Base-by-base conservation (phyloP, 148 eudicot species). In the Pharnaceum exiguum region DNA sequence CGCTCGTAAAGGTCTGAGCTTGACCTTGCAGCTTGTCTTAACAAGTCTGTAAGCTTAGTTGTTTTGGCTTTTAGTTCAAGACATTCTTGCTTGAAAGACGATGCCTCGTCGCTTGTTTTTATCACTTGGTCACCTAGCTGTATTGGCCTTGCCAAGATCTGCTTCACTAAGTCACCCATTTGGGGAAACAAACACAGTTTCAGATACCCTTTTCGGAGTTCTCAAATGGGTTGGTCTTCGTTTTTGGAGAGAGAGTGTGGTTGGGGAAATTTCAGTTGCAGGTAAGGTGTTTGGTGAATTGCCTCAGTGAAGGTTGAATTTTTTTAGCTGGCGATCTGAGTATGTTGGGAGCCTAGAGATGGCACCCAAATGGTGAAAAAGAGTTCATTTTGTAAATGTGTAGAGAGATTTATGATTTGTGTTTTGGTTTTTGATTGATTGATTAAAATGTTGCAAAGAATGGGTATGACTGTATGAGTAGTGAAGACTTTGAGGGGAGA, bases 1-100 rank as follows among this genome's bases (percentile, higher is more conserved):
- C 98, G 88, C 59, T 93, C 90, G 61, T 93, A 93, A 8, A 93
- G 82, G 30, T 88, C 96, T 63, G 78, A 77, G 60, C 84, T 73
- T 0, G 95, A 83, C 0, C 98, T 82, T 1, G 98, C 96, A 1
- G 98, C 98, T 30, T 85, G 90, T 3, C 95, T 88, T 55, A 93
- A 85, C 12, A 93, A 80, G n/a, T 70, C 80, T n/a, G 82, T 83
- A 1, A 93, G 83, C 49, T 83, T 88, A n/a, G 82, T 74, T 2
- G 99, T 75, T 48, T 82, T 86, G 25, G 82, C 65, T 10, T 86
- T 85, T 37, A 93, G 81, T 28, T 93, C 99, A 2, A 66, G 11
- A 35, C 96, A 89, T 10, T 93, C 99, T 25, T 74, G 78, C 53
- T 86, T 88, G 74, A 83, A 83, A 6, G 69, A 63, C n/a, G 81